Evolutionary conservation across 2,329 filamentous ascomycete genomes (phyloP).

Genomic region (Huntiella decipiens): DNA sequence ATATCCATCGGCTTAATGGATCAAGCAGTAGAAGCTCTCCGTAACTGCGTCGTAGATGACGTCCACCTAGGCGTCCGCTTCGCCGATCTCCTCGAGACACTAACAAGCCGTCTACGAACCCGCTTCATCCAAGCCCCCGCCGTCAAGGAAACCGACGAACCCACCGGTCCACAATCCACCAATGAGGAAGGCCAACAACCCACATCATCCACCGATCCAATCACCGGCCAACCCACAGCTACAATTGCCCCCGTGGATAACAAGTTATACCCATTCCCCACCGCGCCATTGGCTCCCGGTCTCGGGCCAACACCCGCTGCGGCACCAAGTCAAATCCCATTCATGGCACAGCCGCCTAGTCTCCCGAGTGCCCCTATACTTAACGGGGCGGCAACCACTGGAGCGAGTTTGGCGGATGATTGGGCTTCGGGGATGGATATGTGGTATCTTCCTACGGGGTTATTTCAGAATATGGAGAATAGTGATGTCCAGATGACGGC

Average conservation of each 20-base stretch:
- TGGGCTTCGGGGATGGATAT: constrained; percentile 39
- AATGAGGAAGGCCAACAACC: too few species aligned
- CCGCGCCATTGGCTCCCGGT: background rate
- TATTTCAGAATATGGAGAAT: constrained; percentile 46
- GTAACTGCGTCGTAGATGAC: constrained; percentile 66
- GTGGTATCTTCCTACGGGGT: constrained; percentile 48
- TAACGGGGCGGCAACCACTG: background rate
- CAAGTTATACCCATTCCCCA: background rate
- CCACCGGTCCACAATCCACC: constrained; percentile 20
- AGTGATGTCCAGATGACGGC: constrained; percentile 45
- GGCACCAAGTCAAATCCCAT: background rate
- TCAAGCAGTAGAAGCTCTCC: constrained; percentile 51
- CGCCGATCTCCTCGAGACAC: constrained; percentile 60
- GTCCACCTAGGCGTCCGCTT: constrained; percentile 73
- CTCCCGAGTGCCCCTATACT: too few species aligned
- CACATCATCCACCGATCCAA: too few species aligned
- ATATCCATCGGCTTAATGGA: constrained; percentile 60
- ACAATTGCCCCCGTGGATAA: background rate
- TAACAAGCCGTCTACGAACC: constrained; percentile 54
- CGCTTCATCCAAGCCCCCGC: constrained; percentile 47
- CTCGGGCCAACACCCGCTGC: constrained; percentile 2
- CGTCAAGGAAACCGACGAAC: constrained; percentile 18
- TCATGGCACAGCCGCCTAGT: background rate
- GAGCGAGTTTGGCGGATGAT: constrained; percentile 23
- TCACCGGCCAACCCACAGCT: too few species aligned